Evolutionary conservation across 192 early-diverging fungal genomes (phyloP).

Genomic region (Gigaspora rosea): DNA sequence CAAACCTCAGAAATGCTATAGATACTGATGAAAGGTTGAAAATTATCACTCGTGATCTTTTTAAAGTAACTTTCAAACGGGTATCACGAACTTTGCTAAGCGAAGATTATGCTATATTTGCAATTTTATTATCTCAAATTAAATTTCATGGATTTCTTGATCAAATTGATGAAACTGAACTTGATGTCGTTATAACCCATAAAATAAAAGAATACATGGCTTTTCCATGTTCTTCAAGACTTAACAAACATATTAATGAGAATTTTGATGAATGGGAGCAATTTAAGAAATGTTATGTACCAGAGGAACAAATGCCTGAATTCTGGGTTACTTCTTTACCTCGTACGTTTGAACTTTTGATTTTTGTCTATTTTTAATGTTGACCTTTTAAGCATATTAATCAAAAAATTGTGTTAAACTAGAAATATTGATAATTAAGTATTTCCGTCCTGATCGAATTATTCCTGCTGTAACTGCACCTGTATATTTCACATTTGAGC

Average conservation of each 20-base stretch:
- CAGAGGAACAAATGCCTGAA: constrained; percentile 55
- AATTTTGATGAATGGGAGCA: constrained; percentile 51
- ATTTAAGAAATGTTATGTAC: constrained; percentile 45
- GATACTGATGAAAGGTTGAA: constrained; percentile 73
- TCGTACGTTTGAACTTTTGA: constrained; percentile 31
- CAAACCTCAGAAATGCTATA: constrained; percentile 58
- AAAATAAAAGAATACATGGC: constrained; percentile 48
- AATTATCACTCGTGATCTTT: constrained; percentile 81
- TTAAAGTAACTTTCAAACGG: constrained; percentile 78
- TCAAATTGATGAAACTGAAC: constrained; percentile 62
- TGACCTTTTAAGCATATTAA: not conserved
- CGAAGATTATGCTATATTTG: constrained; percentile 88
- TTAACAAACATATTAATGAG: constrained; percentile 42
- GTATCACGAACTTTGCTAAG: constrained; percentile 84
- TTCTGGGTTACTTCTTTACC: constrained; percentile 50
- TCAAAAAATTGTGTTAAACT: not conserved
- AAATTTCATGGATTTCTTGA: constrained; percentile 65
- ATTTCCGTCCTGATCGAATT: constrained; percentile 87
- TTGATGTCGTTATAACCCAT: constrained; percentile 47
- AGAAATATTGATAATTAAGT: constrained; percentile 71
- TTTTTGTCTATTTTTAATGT: not conserved
- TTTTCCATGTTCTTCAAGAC: constrained; percentile 43
- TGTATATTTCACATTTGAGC: constrained; percentile 70
- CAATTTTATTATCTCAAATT: constrained; percentile 86
- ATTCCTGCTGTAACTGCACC: constrained; percentile 69